Conservation (phyloP, 345 rosid genomes). For the Punica granatum region DNA sequence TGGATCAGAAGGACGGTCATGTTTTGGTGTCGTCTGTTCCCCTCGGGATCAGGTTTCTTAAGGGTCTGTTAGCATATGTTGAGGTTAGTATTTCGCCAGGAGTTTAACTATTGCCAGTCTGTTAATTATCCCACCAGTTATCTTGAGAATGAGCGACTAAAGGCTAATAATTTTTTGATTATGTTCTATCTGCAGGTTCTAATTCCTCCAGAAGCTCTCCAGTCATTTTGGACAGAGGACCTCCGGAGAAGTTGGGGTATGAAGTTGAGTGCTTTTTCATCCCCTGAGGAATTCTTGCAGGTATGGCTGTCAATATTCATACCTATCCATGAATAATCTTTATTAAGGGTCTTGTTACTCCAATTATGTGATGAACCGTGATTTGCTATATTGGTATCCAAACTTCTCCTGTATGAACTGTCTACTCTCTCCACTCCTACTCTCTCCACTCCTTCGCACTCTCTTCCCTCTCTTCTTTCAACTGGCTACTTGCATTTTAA, state of each 20-base stretch:
- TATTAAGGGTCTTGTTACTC: background rate
- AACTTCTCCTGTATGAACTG: too few species aligned
- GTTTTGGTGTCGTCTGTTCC: slow-evolving; percentile 47
- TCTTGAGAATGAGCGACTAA: background rate
- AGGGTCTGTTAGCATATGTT: slow-evolving; percentile 47
- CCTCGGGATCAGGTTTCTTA: slow-evolving; percentile 63
- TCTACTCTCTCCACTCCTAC: background rate
- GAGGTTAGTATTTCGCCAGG: slow-evolving; percentile 44
- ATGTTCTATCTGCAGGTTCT: slow-evolving; percentile 38
- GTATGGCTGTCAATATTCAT: slow-evolving; percentile 22
- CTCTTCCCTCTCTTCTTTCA: background rate
- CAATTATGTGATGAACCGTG: too few species aligned
- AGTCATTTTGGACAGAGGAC: slow-evolving; percentile 64
- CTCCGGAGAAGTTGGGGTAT: slow-evolving; percentile 46
- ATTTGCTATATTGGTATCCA: too few species aligned
- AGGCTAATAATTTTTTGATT: background rate
- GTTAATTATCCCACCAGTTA: background rate
- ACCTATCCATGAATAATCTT: background rate
- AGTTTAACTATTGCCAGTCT: background rate
- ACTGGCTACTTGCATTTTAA: background rate
- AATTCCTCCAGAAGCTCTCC: slow-evolving; percentile 73
- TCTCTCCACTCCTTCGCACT: background rate
- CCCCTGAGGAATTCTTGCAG: slow-evolving; percentile 67
- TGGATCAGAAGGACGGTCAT: slow-evolving; percentile 19
- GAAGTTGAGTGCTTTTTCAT: slow-evolving; percentile 51